Evolutionary conservation across 371 early-diverging fungal genomes (phyloP).

Genomic region (Parasitella parasitica): DNA sequence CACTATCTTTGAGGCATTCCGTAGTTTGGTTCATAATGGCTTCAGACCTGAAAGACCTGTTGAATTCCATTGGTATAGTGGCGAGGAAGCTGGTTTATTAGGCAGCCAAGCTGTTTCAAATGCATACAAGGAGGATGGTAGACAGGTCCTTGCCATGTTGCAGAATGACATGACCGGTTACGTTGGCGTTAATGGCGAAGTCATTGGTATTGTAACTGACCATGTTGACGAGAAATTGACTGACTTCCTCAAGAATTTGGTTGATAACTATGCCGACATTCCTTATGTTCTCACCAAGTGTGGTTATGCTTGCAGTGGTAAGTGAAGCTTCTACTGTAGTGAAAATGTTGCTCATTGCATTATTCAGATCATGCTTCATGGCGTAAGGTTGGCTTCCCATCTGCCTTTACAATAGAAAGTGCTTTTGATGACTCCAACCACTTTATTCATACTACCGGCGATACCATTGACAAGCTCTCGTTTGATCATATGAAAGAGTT

Average conservation of each 20-base stretch:
- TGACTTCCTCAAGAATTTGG: constrained; percentile 56
- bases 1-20: constrained; percentile 86
- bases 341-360: constrained; percentile 3
- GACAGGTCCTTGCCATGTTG: constrained; percentile 75
- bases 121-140: constrained; percentile 57
- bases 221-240: constrained; percentile 71
- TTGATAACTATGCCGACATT: constrained; percentile 54
- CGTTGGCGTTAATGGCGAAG: constrained; percentile 57
- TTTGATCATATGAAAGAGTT: constrained; percentile 89
- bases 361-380: constrained; percentile 90
- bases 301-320: constrained; percentile 67
- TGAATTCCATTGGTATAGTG: constrained; percentile 96
- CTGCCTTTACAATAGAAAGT: constrained; percentile 87
- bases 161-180: constrained; percentile 86
- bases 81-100: constrained; percentile 84
- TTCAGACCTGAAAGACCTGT: constrained; percentile 82
- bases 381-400: constrained; percentile 81
- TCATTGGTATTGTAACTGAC: constrained; percentile 86
- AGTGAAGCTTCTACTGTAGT: not conserved
- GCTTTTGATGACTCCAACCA: constrained; percentile 68
- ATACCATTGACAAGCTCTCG: constrained; percentile 56
- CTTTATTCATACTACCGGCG: constrained; percentile 16
- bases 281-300: constrained; percentile 61
- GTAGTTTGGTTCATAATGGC: constrained; percentile 63
- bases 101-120: constrained; percentile 89